Percentiles rank a stretch among this genome's conserved stretches.
Conservation (phyloP, 139 green algal species). For the Trebouxia sp. region DNA sequence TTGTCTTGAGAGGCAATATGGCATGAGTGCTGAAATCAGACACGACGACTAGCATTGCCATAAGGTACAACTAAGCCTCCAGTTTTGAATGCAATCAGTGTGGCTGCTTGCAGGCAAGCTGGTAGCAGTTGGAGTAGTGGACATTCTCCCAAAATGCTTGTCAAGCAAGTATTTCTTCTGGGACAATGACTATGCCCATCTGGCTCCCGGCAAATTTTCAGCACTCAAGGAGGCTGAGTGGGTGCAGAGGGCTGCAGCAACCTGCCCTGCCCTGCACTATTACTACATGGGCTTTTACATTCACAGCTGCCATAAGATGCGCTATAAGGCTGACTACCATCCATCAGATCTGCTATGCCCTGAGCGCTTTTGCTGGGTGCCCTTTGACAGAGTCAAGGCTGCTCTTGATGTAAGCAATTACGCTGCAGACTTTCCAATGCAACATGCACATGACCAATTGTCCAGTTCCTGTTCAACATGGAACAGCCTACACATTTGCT, state of each 20-base stretch:
- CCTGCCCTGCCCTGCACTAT: slow-evolving; percentile 64
- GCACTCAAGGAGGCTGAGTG: slow-evolving; percentile 86
- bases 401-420: slow-evolving; percentile 35
- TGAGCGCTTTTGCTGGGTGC: slow-evolving; percentile 59
- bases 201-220: slow-evolving; percentile 75
- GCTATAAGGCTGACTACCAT: slow-evolving; percentile 79
- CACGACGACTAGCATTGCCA: background rate
- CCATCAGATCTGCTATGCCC: slow-evolving; percentile 92
- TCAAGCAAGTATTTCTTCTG: slow-evolving; percentile 96
- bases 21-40: background rate
- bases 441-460: too few relatives aligned
- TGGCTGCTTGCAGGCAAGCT: slow-evolving; percentile 50
- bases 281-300: slow-evolving; percentile 98
- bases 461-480: too few relatives aligned
- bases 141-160: slow-evolving; percentile 84
- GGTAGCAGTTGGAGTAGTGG: slow-evolving; percentile 91
- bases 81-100: too few relatives aligned
- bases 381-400: slow-evolving; percentile 25
- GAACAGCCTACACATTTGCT: too few relatives aligned
- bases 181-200: slow-evolving; percentile 66
- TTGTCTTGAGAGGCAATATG: background rate
- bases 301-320: slow-evolving; percentile 91
- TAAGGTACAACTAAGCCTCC: background rate
- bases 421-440: too few relatives aligned
- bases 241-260: slow-evolving; percentile 50